Conservation (phyloP, 2,329 filamentous ascomycete genomes). For the Lasiodiplodia citricola region DNA sequence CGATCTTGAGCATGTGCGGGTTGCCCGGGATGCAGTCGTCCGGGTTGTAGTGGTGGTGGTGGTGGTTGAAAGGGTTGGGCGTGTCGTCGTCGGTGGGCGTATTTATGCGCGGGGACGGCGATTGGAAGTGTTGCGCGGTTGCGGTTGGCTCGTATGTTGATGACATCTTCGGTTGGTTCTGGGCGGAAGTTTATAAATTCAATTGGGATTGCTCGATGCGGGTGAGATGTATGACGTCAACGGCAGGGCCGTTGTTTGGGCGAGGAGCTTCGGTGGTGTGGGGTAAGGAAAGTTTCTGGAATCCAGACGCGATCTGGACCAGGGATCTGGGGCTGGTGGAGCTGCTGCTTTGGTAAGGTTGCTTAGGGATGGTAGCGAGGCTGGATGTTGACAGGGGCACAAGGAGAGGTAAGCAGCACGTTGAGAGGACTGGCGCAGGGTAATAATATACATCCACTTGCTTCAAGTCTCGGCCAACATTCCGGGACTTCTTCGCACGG, state of each 20-base stretch:
- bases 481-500: slow-evolving; percentile 11
- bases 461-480: slow-evolving; percentile 4
- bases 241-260: not conserved
- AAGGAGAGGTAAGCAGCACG: not conserved
- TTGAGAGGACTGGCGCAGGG: not conserved
- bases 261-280: not conserved
- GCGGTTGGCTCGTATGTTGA: not conserved
- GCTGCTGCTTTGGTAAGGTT: not conserved
- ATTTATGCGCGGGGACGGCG: not conserved
- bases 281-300: slow-evolving; percentile 3
- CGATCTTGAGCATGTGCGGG: slow-evolving; percentile 36
- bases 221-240: slow-evolving; percentile 22
- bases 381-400: not conserved
- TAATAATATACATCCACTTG: slow-evolving; percentile 6
- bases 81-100: not conserved
- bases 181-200: not conserved
- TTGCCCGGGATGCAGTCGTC: not conserved
- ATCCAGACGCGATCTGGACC: not conserved
- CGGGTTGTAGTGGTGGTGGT: not conserved
- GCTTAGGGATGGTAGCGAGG: not conserved
- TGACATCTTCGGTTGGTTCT: not conserved
- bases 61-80: no score
- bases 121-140: not conserved
- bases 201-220: not conserved
- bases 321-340: not conserved